Percentiles rank a stretch among this genome's conserved stretches.
These are phyloP conservation scores for Colletotrichum noveboracense DNA, from an alignment of 2,329 filamentous ascomycete genomes.

Conservation along the genomic window DNA sequence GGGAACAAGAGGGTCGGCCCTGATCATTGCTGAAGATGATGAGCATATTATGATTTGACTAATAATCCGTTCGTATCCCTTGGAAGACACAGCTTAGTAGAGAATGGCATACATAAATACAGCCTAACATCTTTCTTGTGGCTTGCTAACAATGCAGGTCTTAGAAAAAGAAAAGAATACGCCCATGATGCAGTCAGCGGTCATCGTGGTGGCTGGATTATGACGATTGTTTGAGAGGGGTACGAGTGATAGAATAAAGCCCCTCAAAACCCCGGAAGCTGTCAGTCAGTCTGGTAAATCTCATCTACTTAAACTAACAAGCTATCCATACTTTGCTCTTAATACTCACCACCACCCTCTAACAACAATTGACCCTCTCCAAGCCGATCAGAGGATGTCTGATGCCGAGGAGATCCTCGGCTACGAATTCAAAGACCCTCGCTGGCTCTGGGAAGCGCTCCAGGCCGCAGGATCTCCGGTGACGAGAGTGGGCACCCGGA, in stretches of 20 bases:
- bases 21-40: not conserved
- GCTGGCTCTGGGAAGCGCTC: not conserved
- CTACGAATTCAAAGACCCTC: not conserved
- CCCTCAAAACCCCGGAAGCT: not conserved
- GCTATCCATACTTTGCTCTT: not conserved
- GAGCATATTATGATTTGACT: no score
- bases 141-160: not conserved
- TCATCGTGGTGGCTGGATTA: not conserved
- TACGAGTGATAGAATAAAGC: not conserved
- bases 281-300: not conserved
- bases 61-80: accelerated
- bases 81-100: not conserved
- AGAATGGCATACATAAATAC: not conserved
- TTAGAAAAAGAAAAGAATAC: not conserved
- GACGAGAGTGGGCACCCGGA: not conserved
- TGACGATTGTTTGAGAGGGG: not conserved
- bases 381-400: not conserved
- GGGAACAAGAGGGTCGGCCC: not conserved
- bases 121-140: not conserved
- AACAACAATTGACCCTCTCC: not conserved
- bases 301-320: not conserved
- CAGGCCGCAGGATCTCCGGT: not conserved
- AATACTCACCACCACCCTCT: not conserved
- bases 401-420: not conserved
- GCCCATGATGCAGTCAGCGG: not conserved